phyloP scores from a whole-genome alignment of 2,329 filamentous ascomycete genomes.

The Ophidiomyces ophidiicola region DNA sequence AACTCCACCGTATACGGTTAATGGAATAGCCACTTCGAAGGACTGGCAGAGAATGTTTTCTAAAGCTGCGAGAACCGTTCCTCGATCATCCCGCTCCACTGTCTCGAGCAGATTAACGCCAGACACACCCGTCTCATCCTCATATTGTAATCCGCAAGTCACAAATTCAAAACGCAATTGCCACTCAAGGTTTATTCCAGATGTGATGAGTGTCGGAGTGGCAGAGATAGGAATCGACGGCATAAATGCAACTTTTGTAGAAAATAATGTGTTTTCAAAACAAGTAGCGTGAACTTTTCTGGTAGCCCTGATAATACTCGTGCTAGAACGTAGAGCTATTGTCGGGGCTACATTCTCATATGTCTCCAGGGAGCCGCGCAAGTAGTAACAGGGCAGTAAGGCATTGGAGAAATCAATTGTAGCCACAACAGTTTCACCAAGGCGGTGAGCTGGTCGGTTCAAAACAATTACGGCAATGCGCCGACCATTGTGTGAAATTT shows the following conservation, averaged over 20 bases:
- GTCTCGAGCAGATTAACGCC: slow-evolving; percentile 57
- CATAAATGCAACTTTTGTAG: slow-evolving; percentile 64
- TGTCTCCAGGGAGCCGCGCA: slow-evolving; percentile 75
- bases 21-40: slow-evolving; percentile 76
- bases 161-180: slow-evolving; percentile 86
- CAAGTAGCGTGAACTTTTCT: slow-evolving; percentile 65
- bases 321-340: slow-evolving; percentile 70
- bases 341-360: slow-evolving; percentile 68
- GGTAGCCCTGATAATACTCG: slow-evolving; percentile 77
- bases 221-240: slow-evolving; percentile 71
- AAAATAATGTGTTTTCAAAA: slow-evolving; percentile 72
- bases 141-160: slow-evolving; percentile 47
- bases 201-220: slow-evolving; percentile 86
- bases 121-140: slow-evolving; percentile 27
- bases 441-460: slow-evolving; percentile 71
- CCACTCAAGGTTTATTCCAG: slow-evolving; percentile 77
- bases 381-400: slow-evolving; percentile 70
- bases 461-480: slow-evolving; percentile 86
- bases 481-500: slow-evolving; percentile 83
- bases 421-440: slow-evolving; percentile 77
- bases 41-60: slow-evolving; percentile 74
- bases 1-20: slow-evolving; percentile 60
- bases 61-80: slow-evolving; percentile 61
- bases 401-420: slow-evolving; percentile 71
- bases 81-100: slow-evolving; percentile 65